Evolutionary conservation across 2,329 filamentous ascomycete species (phyloP).

Genomic region (Paraphoma chrysanthemicola): DNA sequence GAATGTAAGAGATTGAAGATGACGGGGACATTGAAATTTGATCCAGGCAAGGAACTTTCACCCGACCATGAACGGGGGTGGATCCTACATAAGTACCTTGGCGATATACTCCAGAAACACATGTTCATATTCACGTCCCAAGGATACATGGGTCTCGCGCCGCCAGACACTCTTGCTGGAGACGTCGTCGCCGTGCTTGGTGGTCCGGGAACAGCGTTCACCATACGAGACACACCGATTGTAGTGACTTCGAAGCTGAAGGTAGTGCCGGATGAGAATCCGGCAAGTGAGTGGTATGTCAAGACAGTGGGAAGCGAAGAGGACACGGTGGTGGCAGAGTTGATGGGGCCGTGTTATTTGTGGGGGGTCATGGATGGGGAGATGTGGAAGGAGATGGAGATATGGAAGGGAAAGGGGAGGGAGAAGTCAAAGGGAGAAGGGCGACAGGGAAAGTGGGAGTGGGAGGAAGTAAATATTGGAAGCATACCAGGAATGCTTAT

Average conservation of each 20-base stretch:
- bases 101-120: constrained; percentile 1
- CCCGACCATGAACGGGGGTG: not conserved
- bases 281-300: not conserved
- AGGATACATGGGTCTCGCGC: constrained; percentile 5
- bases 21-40: not conserved
- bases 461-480: too few species aligned
- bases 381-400: not conserved
- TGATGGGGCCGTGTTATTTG: constrained; percentile 4
- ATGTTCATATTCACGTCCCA: not conserved
- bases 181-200: constrained; percentile 2
- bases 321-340: not conserved
- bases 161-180: not conserved
- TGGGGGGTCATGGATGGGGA: constrained; percentile 4
- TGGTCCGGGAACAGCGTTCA: constrained; percentile 1
- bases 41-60: not conserved
- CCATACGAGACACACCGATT: not conserved
- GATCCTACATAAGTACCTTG: constrained; percentile 4
- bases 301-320: not conserved
- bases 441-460: not conserved
- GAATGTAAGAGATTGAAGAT: not conserved
- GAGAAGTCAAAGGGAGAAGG: not conserved
- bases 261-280: not conserved
- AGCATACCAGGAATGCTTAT: not conserved
- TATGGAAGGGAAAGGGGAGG: not conserved
- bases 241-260: not conserved